Base-by-base conservation (phyloP, 2,329 filamentous ascomycete genomes). In the Ascomycota sp. region DNA sequence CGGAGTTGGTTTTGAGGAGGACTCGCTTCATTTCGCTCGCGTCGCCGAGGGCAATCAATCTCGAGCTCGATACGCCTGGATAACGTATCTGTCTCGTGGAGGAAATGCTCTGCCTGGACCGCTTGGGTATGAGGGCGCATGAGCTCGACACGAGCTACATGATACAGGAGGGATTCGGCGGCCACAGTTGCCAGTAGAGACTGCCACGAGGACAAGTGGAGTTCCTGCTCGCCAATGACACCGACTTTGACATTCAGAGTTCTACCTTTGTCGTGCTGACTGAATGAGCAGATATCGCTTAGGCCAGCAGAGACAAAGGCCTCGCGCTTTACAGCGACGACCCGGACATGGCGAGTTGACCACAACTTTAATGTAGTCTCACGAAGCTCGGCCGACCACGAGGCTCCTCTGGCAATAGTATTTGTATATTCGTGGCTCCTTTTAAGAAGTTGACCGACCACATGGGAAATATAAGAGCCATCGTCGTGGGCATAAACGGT, bases 141-240 rank as follows among this genome's bases (percentile, higher is more conserved):
- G 15, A 50, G 35, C 13, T 43, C 38, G 3, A 43, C 40, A 7
- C 47, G 41, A 4, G 47, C 42, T 5, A 43, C 42, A 30, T 53
- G 50, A 32, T 52, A 50, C 4, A 54, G 33, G n/a, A 52, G 38
- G 4, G 43, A 43, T 34, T 53, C 51, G 4, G 47, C 36, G 9
- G 38, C 27, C 12, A 45, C 33, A 10, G 32, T 35, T 4, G 36
- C 35, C n/a, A 42, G 31, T 3, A 45, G 36, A 7, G 40, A 36
- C 24, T 44, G 36, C 46, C 46, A 48, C 0, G 43, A 38, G 1
- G 40, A 28, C 11, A 38, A 25, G 2, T 32, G 37, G 8, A 44
- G 31, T 27, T 50, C 46, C 4, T 39, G 33, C 10, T 44, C 37
- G 2, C 42, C 38, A 10, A 48, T 35, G n/a, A 44, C 36, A 2